Evolutionary conservation across 2,329 filamentous ascomycete genomes (phyloP).

Genomic region (Microsporum canis): DNA sequence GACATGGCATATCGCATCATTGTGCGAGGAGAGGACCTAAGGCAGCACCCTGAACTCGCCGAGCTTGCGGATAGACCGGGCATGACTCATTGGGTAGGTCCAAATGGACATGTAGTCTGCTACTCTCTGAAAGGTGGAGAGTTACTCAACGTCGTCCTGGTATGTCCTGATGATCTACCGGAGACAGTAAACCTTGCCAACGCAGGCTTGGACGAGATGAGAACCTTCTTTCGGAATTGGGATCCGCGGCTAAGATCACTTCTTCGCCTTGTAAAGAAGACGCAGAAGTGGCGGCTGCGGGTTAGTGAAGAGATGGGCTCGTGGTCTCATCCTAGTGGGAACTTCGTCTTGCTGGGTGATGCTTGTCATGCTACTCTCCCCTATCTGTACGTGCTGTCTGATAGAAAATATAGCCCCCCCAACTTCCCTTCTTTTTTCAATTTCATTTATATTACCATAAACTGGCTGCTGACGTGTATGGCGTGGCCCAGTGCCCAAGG

Average conservation of each 20-base stretch:
- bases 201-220: constrained; percentile 40
- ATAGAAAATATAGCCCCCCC: constrained; percentile 16
- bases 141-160: constrained; percentile 55
- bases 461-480: too few species aligned
- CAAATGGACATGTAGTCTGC: constrained; percentile 42
- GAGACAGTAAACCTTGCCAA: constrained; percentile 10
- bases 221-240: constrained; percentile 45
- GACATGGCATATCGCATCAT: constrained; percentile 47
- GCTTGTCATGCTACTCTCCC: constrained; percentile 55
- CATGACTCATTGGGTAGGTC: constrained; percentile 46
- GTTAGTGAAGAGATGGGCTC: constrained; percentile 44
- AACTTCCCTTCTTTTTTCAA: not conserved
- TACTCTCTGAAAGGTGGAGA: constrained; percentile 50
- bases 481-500: constrained; percentile 20
- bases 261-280: constrained; percentile 8
- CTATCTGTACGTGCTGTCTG: constrained; percentile 41
- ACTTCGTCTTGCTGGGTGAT: constrained; percentile 52
- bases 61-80: constrained; percentile 37
- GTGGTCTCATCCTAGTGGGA: constrained; percentile 47
- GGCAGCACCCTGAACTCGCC: constrained; percentile 37
- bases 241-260: constrained; percentile 32
- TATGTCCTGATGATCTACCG: constrained; percentile 53
- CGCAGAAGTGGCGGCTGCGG: constrained; percentile 48
- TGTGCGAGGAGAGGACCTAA: constrained; percentile 39
- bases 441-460: too few species aligned